These are phyloP conservation scores for Rhodamnia rubescens DNA, from an alignment of 345 rosid genomes.

Conservation along the genomic window DNA sequence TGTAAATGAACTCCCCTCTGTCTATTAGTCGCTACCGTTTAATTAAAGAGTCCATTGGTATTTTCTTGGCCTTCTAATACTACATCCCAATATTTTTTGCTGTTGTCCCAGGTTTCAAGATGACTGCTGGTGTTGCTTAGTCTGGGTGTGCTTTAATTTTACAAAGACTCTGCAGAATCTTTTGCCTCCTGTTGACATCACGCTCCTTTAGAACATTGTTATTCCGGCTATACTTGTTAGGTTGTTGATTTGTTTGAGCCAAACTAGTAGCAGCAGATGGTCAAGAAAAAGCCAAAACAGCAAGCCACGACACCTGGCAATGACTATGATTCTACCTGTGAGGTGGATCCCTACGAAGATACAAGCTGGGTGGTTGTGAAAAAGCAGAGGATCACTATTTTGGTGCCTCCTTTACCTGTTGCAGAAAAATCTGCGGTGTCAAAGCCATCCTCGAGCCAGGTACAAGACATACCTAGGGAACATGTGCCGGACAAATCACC, in stretches of 20 bases:
- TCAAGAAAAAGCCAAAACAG: not conserved
- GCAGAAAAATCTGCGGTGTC: not conserved
- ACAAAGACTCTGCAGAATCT: not conserved
- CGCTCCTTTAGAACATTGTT: not conserved
- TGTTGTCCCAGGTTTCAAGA: not conserved
- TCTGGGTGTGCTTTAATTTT: not conserved
- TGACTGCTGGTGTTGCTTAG: not conserved
- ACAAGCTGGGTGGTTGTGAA: conserved; percentile 8
- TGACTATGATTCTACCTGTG: not conserved
- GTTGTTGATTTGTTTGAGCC: not conserved
- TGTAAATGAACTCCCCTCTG: not conserved
- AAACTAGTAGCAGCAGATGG: not conserved
- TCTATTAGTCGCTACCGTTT: not conserved
- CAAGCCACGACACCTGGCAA: not conserved
- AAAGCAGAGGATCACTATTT: conserved; percentile 11
- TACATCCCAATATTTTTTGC: not conserved
- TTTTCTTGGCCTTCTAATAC: not conserved
- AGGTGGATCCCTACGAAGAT: not conserved
- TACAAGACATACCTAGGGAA: not conserved
- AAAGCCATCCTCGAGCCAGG: not conserved
- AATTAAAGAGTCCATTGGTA: not conserved
- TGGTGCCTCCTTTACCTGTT: conserved; percentile 4
- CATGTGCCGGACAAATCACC: not conserved
- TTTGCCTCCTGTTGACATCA: not conserved
- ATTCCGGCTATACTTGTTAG: not conserved